Evolutionary conservation across 2,329 filamentous ascomycete genomes (phyloP), one percentile per base, ranked within the genome.

Genomic region (Rhynchosporium agropyri): DNA sequence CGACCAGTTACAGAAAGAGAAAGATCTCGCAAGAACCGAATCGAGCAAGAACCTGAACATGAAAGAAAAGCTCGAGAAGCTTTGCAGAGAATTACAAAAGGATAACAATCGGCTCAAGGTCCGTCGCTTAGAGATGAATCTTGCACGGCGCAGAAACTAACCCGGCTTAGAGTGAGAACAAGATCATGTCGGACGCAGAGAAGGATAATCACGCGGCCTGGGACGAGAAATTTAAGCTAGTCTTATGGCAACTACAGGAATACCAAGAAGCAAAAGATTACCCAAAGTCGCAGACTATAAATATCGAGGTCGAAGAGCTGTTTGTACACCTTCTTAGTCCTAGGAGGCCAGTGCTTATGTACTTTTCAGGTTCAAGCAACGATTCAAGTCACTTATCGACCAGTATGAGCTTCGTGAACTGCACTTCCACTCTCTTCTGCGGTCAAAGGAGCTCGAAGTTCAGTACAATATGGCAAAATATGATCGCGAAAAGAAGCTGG

Each of bases 81-180:
- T 99, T 38, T 97, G 93, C 72, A 84, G 95, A 62, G 95, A 99
- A 76, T 83, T 99, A 61, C 95, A 96, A 65, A 90, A 94, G 72
- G 95, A 99, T 74, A 99, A 99, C 77, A 98, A 98, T 78, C 96
- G 96, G 79, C 87, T 99, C 68, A 98, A 98, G 89, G 91, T 95
- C 77, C 59, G 72, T 68, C 55, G 49, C 45, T 58, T 40, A 40
- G 60, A 42, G 58, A 33, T 63, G 55, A 20, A 36, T 59, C 58
- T 53, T 42, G 33, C 31, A 12, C 45, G 53, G 62, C 55, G 31
- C 55, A 59, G 56, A 49, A 66, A 63, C 70, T 72, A 66, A 73
- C 66, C 61, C 59, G 60, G 62, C 66, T 60, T 74, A 92, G 89
- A 90, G 92, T 78, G 95, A 99, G 77, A 96, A 97, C 76, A 94